Evolutionary conservation across 306 rosid genomes (phyloP), one percentile per base, ranked within the genome.

Genomic region (Canavalia ensiformis): DNA sequence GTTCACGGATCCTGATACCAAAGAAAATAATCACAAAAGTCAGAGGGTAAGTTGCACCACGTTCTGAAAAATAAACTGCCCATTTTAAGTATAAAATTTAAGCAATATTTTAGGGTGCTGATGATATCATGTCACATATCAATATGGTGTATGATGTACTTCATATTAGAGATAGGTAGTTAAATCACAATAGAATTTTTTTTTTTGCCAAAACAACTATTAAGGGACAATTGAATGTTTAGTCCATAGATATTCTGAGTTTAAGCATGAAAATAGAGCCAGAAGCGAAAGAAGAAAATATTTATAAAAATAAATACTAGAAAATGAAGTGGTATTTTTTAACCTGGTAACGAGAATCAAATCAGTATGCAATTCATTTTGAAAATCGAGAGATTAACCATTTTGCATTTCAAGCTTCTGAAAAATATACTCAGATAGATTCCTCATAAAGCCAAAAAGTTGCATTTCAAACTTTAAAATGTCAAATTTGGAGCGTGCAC

Each of bases 1-100:
- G 75, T 85, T 94, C 98, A 47, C 98, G 90, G 66, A 94, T 84
- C 87, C 97, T 94, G 88, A 83, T 60, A 55, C 28, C 73, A 75
- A 75, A 31, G 29, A 60, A 83, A 81, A 69, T 12, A 66, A 50
- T 49, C 47, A 66, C 0, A 25, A 30, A 63, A 70, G 25, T 72
- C 34, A n/a, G 47, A 35, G 9, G 12, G 34, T n/a, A 45, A 55
- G 10, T n/a, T 4, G 41, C 5, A 9, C 58, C 0, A 28, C 18
- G 8, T 2, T 31, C 3, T 63, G 12, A 18, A 77, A 72, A 60
- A 46, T 13, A 57, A 31, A 8, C 8, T 4, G 45, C 44, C 18
- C 39, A 35, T 44, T 11, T 42, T 30, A 60, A 45, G 52, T 28
- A 51, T 68, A 69, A 63, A 54, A 58, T 67, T 67, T 18, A 31